These are phyloP conservation scores for Plasmodium malariae DNA, from an alignment of 169 alveolate genomes.

Conservation along the genomic window DNA sequence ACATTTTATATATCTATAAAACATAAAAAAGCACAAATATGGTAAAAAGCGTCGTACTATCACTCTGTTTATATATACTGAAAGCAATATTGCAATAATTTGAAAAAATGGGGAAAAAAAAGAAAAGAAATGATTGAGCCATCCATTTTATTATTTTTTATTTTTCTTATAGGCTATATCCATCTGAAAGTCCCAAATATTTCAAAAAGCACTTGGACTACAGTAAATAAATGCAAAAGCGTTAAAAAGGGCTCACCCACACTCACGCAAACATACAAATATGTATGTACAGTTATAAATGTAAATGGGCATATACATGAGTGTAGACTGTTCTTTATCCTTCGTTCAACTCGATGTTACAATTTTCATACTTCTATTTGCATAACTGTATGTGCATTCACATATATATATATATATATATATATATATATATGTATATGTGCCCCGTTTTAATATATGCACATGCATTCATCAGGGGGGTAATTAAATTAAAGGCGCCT, in stretches of 20 bases:
- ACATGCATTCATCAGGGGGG: slow-evolving; percentile 12
- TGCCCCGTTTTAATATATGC: too few species aligned
- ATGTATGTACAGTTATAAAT: too few species aligned
- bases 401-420: neutral
- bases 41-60: too few species aligned
- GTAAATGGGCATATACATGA: neutral
- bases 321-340: neutral
- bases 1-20: neutral
- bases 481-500: neutral
- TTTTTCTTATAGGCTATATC: slow-evolving; percentile 28
- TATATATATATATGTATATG: slow-evolving; percentile 4
- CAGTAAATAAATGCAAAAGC: slow-evolving; percentile 16
- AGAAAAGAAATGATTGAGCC: neutral
- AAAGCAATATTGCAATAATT: neutral
- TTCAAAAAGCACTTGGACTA: slow-evolving; percentile 64
- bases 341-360: too few species aligned
- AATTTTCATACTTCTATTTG: too few species aligned
- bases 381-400: neutral
- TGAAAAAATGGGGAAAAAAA: neutral
- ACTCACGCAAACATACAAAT: too few species aligned
- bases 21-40: neutral
- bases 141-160: neutral
- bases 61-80: too few species aligned
- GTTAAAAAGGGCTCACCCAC: too few species aligned
- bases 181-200: slow-evolving; percentile 69